phyloP scores from a whole-genome alignment of 371 early-diverging fungal species.

The Lichtheimia hyalospora region DNA sequence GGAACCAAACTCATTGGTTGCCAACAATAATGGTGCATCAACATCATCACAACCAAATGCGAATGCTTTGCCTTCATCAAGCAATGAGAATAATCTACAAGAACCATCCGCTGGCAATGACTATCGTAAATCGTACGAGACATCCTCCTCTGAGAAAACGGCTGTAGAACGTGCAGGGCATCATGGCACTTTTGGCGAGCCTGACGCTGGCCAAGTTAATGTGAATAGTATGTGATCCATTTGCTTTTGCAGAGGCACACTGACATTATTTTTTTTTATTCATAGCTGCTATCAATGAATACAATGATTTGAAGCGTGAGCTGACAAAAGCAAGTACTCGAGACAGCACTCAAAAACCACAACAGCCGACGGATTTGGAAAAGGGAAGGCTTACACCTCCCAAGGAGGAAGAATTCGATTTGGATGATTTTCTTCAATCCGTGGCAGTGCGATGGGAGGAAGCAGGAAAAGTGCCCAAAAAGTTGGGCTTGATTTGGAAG shows the following conservation, averaged over 20 bases:
- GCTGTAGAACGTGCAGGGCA: slow-evolving; percentile 7
- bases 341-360: slow-evolving; percentile 5
- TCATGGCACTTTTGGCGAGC: slow-evolving; percentile 12
- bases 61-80: too few species aligned
- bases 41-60: too few species aligned
- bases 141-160: slow-evolving; percentile 4
- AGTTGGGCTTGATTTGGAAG: slow-evolving; percentile 52
- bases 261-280: neutral
- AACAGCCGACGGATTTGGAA: neutral
- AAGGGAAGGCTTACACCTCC: slow-evolving; percentile 18
- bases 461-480: slow-evolving; percentile 29
- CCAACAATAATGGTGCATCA: too few species aligned
- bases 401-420: slow-evolving; percentile 28
- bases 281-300: slow-evolving; percentile 37
- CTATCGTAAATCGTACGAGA: neutral
- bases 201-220: slow-evolving; percentile 8
- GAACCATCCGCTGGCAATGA: neutral
- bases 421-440: slow-evolving; percentile 31
- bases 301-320: slow-evolving; percentile 32
- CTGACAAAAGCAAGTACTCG: slow-evolving; percentile 27
- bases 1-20: too few species aligned
- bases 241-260: neutral
- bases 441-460: slow-evolving; percentile 2
- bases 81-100: neutral
- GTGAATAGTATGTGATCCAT: slow-evolving; percentile 12